Base-by-base conservation (phyloP, 228 moss, liverwort and hornwort species). In the Sphagnum magellanicum region DNA sequence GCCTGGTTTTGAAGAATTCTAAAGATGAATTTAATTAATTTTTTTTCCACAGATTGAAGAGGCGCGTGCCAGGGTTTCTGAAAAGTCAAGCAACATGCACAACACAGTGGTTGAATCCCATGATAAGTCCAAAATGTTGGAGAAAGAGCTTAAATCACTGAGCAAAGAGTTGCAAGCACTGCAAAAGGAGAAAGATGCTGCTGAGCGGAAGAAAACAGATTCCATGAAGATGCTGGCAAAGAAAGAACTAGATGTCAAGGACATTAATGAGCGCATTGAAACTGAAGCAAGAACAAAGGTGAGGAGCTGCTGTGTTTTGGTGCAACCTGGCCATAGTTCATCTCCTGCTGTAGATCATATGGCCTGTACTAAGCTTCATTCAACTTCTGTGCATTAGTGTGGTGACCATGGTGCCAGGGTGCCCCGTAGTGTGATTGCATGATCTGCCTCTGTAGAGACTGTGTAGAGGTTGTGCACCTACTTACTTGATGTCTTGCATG, bases 1-100 rank as follows among this genome's bases (percentile, higher is more conserved):
- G 32, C 32, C 32, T 32, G 32, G 32, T 32, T 32, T 32, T 32
- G 32, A 32, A 32, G 32, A 32, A 32, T 32, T 32, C 32, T 32
- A 0, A 32, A 32, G 32, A 32, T 32, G 32, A 32, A 32, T 32
- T 32, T 32, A 32, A 32, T 32, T 3, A 32, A 32, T 32, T 2
- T 32, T 3, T 3, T 32, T 68, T 78, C 81, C 53, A 77, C 92
- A 95, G 94, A 92, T 90, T 69, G 98, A 98, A 86, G 94, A 93
- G 67, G 89, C 87, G 72, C 94, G 98, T 65, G 90, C 90, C 50
- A 90, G 87, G 81, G 98, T 98, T 60, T 98, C 98, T 70, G 98
- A 98, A 71, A 98, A 94, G 79, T 98, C 98, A 6, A 87, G 77
- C 69, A 92, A 94, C 75, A 98, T 98, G 98, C 90, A 98, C 76